Base-by-base conservation (phyloP, 148 eudicot species). In the Talinum fruticosum region DNA sequence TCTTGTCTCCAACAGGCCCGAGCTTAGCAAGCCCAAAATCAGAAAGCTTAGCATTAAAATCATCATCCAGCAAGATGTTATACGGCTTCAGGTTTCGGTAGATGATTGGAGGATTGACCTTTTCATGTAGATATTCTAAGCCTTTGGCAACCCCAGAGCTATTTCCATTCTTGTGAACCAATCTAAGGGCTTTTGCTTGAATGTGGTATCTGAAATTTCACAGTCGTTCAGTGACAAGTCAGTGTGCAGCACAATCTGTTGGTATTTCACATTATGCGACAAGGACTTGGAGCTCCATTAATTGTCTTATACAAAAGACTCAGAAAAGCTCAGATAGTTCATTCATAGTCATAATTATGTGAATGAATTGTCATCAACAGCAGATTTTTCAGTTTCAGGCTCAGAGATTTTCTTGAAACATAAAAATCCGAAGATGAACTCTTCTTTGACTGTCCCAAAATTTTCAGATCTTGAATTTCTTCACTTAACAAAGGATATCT, bases 11-110 rank as follows among this genome's bases (percentile, higher is more conserved):
- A 1, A 37, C 69, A 53, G 89, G 86, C 29, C 89, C 87, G 2
- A 88, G 84, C 82, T 88, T 88, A 36, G 91, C 89, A 29, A 88
- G 73, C 75, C 91, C 91, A 71, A 86, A 88, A 73, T 88, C 91
- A 15, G 87, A 88, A 66, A 88, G 83, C 77, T 88, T 88, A 14
- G 91, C 84, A 75, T 64, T 74, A 69, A 74, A 86, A 71, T 88
- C 73, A 12, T 74, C 74, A 36, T 86, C 89, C 3, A 88, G 75
- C 76, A 88, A 84, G 45, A 88, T 86, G 73, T 88, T 88, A 1
- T 84, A 84, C 24, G 91, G 71, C 76, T 88, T 88, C 77, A 88
- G 73, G 69, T 88, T 88, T 23, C 91, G 80, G 44, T 84, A 88
- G 7, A 88, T 84, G 23, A 88, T 84, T 0, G 89, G 86, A 69